Percentiles rank a stretch among this genome's conserved stretches.
Conservation (phyloP, 768 basidiomycete genomes). For the Rhodotorula toruloides region DNA sequence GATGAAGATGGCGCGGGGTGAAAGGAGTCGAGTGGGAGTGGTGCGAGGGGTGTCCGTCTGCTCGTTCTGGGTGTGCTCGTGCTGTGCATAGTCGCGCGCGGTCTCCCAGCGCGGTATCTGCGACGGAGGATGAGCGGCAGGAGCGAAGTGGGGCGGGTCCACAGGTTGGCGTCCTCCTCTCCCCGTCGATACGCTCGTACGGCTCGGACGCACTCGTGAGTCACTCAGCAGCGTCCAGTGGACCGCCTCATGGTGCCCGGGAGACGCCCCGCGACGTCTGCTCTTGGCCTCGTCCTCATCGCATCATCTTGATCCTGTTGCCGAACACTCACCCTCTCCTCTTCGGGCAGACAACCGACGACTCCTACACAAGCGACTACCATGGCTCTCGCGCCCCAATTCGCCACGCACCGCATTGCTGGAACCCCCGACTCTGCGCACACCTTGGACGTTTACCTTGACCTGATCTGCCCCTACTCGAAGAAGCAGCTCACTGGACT, state of each 20-base stretch:
- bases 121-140: too few relatives aligned
- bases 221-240: neutral
- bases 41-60: slow-evolving; percentile 6
- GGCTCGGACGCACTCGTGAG: too few relatives aligned
- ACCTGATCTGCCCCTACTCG: slow-evolving; percentile 24
- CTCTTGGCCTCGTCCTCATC: neutral
- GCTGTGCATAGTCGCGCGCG: too few relatives aligned
- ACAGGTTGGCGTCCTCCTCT: too few relatives aligned
- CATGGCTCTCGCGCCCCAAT: slow-evolving; percentile 33
- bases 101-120: too few relatives aligned
- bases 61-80: neutral
- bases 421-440: slow-evolving; percentile 8
- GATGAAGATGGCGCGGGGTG: neutral
- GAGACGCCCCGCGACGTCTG: neutral
- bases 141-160: too few relatives aligned
- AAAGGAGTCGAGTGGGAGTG: slow-evolving; percentile 16
- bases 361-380: neutral
- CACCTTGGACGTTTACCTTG: slow-evolving; percentile 24
- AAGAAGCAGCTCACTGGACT: slow-evolving; percentile 30
- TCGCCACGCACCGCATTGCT: slow-evolving; percentile 23
- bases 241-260: neutral
- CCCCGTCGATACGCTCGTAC: too few relatives aligned
- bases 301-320: too few relatives aligned
- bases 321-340: too few relatives aligned
- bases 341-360: neutral